Evolutionary conservation across 805 yeast species (phyloP), one percentile per base, ranked within the genome.

Genomic region (Teunomyces kruisii): DNA sequence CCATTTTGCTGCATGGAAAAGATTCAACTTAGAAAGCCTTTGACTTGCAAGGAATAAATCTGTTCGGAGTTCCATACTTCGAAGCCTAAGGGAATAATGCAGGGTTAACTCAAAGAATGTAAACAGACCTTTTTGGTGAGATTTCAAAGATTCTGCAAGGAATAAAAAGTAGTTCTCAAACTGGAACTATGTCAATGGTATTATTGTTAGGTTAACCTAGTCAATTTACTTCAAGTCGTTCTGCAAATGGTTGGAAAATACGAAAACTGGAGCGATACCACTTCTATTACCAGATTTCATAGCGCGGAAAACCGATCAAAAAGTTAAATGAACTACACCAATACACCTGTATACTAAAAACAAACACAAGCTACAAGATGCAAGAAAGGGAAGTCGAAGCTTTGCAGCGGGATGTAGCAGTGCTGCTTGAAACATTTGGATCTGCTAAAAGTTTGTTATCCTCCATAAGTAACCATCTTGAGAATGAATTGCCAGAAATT

Each of bases 1-100:
- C 96, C 96, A 90, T 68, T 88, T 88, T 3, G 96, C 80, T 0
- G 90, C 83, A 42, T 81, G 82, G 55, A 75, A 74, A 9, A 89
- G 70, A 47, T 86, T 80, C 48, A 88, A 68, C 28, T 78, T 76
- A 1, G 80, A 61, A 14, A 88, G 68, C 3, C 70, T 67, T 15
- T 54, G 54, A 30, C 61, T 57, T 10, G 74, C 65, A 7, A 49
- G 52, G 43, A 55, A 56, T 19, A 70, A 54, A n/a, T 67, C 62
- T 6, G 37, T 38, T 17, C 70, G 39, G 16, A 47, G 16, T 3
- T 35, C 38, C 38, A 35, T 35, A 14, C 7, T 13, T 35, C 28
- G 12, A 12, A 9, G 27, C 12, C 13, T 17, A 9, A 15, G 35
- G 35, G 12, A 9, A 15, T 6, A 15, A 32, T 32, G 35, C 19